A percentile compares a stretch with the other conserved stretches of the same genome.
These are phyloP conservation scores for Misopates orontium DNA, from an alignment of 257 asterid species.

Conservation along the genomic window DNA sequence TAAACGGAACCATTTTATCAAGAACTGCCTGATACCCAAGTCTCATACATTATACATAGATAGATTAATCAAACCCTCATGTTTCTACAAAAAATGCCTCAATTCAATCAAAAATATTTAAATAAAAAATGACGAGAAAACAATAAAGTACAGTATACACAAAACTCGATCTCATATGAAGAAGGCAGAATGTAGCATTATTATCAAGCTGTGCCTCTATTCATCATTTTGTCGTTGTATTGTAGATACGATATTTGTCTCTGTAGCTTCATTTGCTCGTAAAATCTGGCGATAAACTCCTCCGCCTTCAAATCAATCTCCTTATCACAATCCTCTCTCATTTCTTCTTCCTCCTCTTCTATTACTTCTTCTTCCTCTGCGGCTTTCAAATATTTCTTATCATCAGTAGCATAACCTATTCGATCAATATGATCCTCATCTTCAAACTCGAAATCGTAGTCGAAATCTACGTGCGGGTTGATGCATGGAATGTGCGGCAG, in stretches of 20 bases:
- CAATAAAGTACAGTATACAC: neutral
- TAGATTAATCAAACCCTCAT: neutral
- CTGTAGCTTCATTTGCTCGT: conserved; percentile 52
- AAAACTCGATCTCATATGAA: neutral
- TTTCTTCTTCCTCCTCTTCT: conserved; percentile 23
- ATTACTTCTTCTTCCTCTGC: conserved; percentile 14
- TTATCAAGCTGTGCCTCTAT: neutral
- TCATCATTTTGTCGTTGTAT: neutral
- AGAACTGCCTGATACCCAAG: no score
- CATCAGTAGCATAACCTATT: neutral
- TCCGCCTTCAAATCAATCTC: conserved; percentile 81
- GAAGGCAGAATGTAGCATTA: neutral
- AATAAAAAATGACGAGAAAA: neutral
- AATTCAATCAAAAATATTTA: no score
- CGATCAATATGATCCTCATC: neutral
- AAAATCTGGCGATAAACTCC: conserved; percentile 63
- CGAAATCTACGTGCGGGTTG: conserved; percentile 50
- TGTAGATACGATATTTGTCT: conserved; percentile 26
- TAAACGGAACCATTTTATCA: no score
- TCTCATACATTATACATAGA: no score
- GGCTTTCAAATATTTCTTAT: neutral
- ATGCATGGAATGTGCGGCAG: conserved; percentile 75
- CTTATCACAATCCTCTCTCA: conserved; percentile 30
- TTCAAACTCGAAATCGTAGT: conserved; percentile 39
- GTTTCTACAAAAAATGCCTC: conserved; percentile 9